Evolutionary conservation across 352 stramenopile species (phyloP), one percentile per base, ranked within the genome.

Genomic region (Phytophthora lateralis): DNA sequence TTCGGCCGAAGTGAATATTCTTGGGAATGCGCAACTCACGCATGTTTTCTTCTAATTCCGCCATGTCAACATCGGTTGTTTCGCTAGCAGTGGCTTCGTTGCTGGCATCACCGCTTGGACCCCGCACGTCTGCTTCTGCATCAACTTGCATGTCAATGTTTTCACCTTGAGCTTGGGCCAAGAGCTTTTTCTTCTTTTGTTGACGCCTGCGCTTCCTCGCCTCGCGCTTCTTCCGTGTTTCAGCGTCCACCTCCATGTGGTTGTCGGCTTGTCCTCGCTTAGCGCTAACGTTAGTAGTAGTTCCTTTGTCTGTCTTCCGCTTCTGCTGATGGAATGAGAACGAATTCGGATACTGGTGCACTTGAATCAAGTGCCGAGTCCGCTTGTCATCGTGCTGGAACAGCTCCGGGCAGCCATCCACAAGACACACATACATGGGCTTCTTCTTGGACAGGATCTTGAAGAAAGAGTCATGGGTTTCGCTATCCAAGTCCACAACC

Each of bases 401-500:
- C 12, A 55, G 63, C 14, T 79, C 55, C 7, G 32, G 41, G 43
- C 78, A 88, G 20, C 78, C 78, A 48, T 85, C 76, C 27, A 85
- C 78, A 12, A 88, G 60, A 39, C 78, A 88, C 21, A 62, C 50
- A 38, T 82, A 86, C 76, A 86, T 86, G 24, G 76, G 74, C 53
- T 86, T 76, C 24, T 78, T 79, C 64, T 83, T 84, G 18, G 76
- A 77, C 30, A 88, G 46, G 37, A 88, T 68, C 46, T 78, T 76
- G 67, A 88, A 88, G 49, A 81, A 88, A 45, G 78, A 74, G 56
- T 88, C 78, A 50, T 88, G 78, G 39, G 60, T 84, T 66, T 88
- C 78, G 64, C 78, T 85, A 54, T 27, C 18, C 49, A 34, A 30
- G 11, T 43, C 6, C 11, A 39, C 29, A 52, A 29, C 24, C 37